Conservation (phyloP, 148 eudicot genomes). For the Vaccinium myrtillus region DNA sequence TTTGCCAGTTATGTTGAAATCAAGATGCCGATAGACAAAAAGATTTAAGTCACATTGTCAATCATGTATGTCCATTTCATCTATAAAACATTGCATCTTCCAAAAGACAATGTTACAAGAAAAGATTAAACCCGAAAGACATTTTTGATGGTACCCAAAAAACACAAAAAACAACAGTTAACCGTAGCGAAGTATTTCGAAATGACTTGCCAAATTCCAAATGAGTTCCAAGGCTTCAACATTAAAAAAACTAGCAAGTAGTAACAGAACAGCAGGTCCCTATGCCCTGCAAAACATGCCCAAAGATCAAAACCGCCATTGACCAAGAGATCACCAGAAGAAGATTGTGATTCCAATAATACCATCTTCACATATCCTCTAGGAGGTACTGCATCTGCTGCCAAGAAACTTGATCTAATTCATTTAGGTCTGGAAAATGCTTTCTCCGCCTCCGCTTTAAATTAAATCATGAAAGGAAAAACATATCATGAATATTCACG, state of each 20-base stretch:
- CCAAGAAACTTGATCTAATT: not conserved
- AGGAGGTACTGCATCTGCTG: not conserved
- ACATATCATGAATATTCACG: not conserved
- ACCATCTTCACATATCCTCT: not conserved
- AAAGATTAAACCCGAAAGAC: too few species aligned
- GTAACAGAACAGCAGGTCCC: not conserved
- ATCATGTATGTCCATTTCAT: too few species aligned
- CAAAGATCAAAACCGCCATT: not conserved
- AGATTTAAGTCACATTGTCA: too few species aligned
- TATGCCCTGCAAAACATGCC: not conserved
- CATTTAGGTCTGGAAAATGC: not conserved
- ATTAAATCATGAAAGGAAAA: not conserved
- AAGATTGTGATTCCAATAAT: not conserved
- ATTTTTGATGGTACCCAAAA: too few species aligned
- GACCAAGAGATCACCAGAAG: not conserved
- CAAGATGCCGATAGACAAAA: too few species aligned
- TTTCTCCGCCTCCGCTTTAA: not conserved
- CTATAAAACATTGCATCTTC: not conserved
- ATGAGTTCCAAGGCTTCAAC: not conserved
- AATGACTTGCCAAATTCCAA: not conserved
- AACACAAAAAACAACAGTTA: too few species aligned
- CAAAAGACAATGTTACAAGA: not conserved
- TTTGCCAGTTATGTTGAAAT: too few species aligned
- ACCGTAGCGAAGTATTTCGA: not conserved
- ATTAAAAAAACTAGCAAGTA: not conserved